A percentile compares a stretch with the other conserved stretches of the same genome.
phyloP scores from a whole-genome alignment of 139 green algal genomes.

The Picochlorum sp. region DNA sequence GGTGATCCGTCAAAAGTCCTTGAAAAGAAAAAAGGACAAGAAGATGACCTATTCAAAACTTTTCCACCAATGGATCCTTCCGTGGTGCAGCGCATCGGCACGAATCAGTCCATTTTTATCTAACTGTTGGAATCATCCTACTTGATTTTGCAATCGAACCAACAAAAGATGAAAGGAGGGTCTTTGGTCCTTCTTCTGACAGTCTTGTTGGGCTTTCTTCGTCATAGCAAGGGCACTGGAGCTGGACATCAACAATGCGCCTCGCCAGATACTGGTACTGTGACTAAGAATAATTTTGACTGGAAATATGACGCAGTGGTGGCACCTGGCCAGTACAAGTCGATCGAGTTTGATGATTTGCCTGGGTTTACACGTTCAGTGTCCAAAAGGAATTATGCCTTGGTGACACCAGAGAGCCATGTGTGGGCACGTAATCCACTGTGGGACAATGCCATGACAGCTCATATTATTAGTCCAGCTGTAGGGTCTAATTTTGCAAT shows the following conservation, averaged over 20 bases:
- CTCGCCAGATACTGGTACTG: neutral
- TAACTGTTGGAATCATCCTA: too few relatives aligned
- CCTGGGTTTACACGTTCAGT: constrained; percentile 82
- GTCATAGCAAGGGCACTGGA: too few relatives aligned
- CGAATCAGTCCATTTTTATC: too few relatives aligned
- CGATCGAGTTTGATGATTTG: constrained; percentile 50
- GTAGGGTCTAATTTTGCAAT: constrained; percentile 82
- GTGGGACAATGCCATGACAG: constrained; percentile 37
- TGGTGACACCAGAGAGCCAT: constrained; percentile 78
- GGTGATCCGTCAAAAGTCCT: too few relatives aligned
- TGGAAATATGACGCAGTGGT: constrained; percentile 29
- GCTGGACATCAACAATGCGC: neutral
- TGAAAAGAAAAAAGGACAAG: too few relatives aligned
- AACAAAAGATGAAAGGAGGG: too few relatives aligned
- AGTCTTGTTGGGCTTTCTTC: too few relatives aligned
- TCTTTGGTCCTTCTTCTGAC: too few relatives aligned
- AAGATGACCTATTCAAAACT: too few relatives aligned
- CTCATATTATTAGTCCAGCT: constrained; percentile 70
- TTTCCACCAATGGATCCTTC: too few relatives aligned
- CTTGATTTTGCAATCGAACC: too few relatives aligned
- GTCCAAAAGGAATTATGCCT: constrained; percentile 70
- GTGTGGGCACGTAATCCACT: constrained; percentile 49
- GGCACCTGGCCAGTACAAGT: constrained; percentile 9
- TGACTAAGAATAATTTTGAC: neutral
- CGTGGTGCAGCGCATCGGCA: too few relatives aligned